Evolutionary conservation across 768 basidiomycete genomes (phyloP).

Genomic region (Boletus rubropictus): DNA sequence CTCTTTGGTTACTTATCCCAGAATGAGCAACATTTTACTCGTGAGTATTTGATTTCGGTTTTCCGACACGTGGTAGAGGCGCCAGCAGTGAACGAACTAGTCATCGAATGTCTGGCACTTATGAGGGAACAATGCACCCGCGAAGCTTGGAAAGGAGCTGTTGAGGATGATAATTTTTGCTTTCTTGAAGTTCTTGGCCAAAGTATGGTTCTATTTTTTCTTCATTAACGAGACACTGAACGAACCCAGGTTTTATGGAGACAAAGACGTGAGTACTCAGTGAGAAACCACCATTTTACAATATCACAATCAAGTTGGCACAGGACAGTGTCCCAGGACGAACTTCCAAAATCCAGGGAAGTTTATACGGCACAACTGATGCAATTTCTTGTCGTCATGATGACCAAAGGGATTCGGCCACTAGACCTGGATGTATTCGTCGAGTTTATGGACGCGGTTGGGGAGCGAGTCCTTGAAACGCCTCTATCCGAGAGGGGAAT

Average conservation of each 20-base stretch:
- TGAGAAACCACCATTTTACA: not conserved
- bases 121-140: slow-evolving; percentile 9
- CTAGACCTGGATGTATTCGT: not conserved
- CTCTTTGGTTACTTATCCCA: slow-evolving; percentile 23
- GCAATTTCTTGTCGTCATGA: slow-evolving; percentile 23
- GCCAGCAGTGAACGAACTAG: slow-evolving; percentile 14
- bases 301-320: not conserved
- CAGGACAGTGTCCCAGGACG: slow-evolving; percentile 13
- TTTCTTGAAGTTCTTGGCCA: slow-evolving; percentile 16
- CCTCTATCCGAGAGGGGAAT: slow-evolving; percentile 3
- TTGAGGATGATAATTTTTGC: slow-evolving; percentile 5
- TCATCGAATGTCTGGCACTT: slow-evolving; percentile 18
- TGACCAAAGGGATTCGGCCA: slow-evolving; percentile 16
- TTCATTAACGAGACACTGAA: slow-evolving; percentile 1
- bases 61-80: not conserved
- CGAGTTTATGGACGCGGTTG: slow-evolving; percentile 13
- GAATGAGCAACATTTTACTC: slow-evolving; percentile 13
- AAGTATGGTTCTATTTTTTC: slow-evolving; percentile 11
- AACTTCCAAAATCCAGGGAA: slow-evolving; percentile 3
- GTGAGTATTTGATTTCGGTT: slow-evolving; percentile 11
- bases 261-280: slow-evolving; percentile 13
- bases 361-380: slow-evolving; percentile 15
- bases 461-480: slow-evolving; percentile 12
- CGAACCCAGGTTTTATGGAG: slow-evolving; percentile 10
- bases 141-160: slow-evolving; percentile 21